phyloP scores from a whole-genome alignment of 2,329 filamentous ascomycete genomes.

The Graphilbum ipis-grandicollis region DNA sequence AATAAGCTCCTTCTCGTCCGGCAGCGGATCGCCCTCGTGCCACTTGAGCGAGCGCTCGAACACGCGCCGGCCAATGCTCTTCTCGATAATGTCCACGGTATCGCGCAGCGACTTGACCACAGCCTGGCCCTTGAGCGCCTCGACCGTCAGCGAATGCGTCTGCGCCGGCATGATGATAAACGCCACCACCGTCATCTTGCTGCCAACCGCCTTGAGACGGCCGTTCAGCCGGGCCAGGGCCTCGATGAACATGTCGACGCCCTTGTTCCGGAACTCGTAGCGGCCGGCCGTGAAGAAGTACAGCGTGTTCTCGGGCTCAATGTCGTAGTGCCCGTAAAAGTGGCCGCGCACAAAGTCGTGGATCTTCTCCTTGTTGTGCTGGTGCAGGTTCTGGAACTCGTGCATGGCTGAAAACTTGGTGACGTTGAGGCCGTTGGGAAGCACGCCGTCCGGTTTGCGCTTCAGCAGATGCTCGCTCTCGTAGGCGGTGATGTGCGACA shows the following conservation, averaged over 20 bases:
- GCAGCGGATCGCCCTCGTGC: conserved; percentile 86
- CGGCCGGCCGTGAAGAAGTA: conserved; percentile 96
- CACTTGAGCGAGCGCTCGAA: conserved; percentile 90
- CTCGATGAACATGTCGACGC: conserved; percentile 99
- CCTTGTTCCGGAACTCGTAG: conserved; percentile 97
- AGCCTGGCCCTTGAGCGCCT: conserved; percentile 89
- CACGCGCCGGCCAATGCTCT: conserved; percentile 79
- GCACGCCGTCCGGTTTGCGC: conserved; percentile 88
- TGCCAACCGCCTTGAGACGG: conserved; percentile 66
- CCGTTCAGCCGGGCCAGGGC: conserved; percentile 89
- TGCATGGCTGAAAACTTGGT: conserved; percentile 97
- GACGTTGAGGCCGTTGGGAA: conserved; percentile 94
- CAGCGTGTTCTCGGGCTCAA: conserved; percentile 87
- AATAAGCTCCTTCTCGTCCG: conserved; percentile 92
- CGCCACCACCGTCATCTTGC: conserved; percentile 85
- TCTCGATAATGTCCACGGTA: conserved; percentile 82
- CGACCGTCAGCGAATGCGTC: conserved; percentile 85
- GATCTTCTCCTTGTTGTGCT: conserved; percentile 93
- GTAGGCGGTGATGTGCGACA: conserved; percentile 96
- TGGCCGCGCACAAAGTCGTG: conserved; percentile 95
- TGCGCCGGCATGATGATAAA: conserved; percentile 99
- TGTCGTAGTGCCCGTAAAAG: conserved; percentile 97
- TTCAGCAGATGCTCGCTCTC: conserved; percentile 96
- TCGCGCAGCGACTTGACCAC: conserved; percentile 93
- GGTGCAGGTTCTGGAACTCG: conserved; percentile 96